A percentile compares a stretch with the other conserved stretches of the same genome.
phyloP scores from a whole-genome alignment of 2,329 filamentous ascomycete genomes.

The Orbilia javanica region DNA sequence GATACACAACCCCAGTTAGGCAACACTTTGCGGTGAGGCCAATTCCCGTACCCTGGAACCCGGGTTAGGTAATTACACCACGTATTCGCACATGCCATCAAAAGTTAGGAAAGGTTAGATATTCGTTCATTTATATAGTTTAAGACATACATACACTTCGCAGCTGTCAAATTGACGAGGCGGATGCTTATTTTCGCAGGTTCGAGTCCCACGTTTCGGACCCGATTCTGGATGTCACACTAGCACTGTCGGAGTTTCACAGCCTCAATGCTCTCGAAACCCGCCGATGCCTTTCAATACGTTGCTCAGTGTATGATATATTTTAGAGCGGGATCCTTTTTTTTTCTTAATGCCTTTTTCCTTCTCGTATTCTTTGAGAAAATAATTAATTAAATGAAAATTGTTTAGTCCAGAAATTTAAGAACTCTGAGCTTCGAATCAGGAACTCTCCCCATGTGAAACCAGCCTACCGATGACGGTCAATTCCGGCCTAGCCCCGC shows the following conservation, averaged over 20 bases:
- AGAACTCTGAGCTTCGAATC: too few species aligned
- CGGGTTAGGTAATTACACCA: not conserved
- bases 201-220: not conserved
- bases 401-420: too few species aligned
- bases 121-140: not conserved
- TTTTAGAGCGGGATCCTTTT: too few species aligned
- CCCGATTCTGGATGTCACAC: not conserved
- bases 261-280: not conserved
- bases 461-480: too few species aligned
- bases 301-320: too few species aligned
- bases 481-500: too few species aligned
- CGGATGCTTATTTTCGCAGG: not conserved
- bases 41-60: constrained; percentile 14
- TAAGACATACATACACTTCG: not conserved
- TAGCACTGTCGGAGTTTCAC: not conserved
- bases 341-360: not conserved
- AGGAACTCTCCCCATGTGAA: too few species aligned
- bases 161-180: not conserved
- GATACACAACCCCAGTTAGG: constrained; percentile 16
- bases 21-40: constrained; percentile 19
- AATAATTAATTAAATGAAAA: not conserved
- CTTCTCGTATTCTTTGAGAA: too few species aligned
- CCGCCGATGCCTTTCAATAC: not conserved
- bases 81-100: constrained; percentile 17
- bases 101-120: not conserved